Percentiles rank a stretch among this genome's conserved stretches.
Evolutionary conservation across 1,284 basidiomycete genomes (phyloP).

Genomic region (Coniferiporia sulphurascens): DNA sequence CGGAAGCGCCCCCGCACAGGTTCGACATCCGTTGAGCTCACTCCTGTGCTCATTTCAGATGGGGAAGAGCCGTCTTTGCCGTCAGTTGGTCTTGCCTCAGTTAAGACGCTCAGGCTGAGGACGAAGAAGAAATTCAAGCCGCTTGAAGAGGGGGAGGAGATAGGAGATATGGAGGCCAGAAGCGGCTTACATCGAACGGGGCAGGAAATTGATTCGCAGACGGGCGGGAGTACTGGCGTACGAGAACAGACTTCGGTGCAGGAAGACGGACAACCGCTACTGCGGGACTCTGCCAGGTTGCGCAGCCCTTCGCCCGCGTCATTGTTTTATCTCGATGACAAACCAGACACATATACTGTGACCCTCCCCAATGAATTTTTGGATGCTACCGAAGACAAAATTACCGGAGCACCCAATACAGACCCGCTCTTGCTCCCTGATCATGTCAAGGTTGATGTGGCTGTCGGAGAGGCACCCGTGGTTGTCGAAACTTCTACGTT

Average conservation of each 20-base stretch:
- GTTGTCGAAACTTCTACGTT: neutral
- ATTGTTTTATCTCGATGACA: constrained; percentile 13
- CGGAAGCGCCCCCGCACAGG: constrained; percentile 4
- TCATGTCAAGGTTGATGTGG: constrained; percentile 8
- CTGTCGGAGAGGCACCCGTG: neutral
- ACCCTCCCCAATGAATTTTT: neutral
- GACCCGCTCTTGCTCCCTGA: constrained; percentile 8
- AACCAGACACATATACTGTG: neutral
- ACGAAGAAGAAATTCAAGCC: neutral
- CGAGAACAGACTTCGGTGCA: neutral
- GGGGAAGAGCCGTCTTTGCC: neutral
- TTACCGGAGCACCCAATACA: neutral
- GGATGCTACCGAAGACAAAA: neutral
- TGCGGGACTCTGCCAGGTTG: neutral
- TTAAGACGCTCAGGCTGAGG: neutral
- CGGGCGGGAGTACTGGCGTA: neutral
- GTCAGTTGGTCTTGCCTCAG: neutral
- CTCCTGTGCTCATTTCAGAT: constrained; percentile 12
- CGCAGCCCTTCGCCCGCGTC: neutral
- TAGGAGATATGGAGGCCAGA: neutral
- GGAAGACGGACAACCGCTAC: too few species aligned
- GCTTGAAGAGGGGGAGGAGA: constrained; percentile 2
- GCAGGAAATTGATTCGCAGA: neutral
- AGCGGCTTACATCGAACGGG: neutral
- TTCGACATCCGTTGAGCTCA: neutral